Evolutionary conservation across 2,329 filamentous ascomycete genomes (phyloP), one percentile per base, ranked within the genome.

Genomic region (Aurifilum marmelostoma): DNA sequence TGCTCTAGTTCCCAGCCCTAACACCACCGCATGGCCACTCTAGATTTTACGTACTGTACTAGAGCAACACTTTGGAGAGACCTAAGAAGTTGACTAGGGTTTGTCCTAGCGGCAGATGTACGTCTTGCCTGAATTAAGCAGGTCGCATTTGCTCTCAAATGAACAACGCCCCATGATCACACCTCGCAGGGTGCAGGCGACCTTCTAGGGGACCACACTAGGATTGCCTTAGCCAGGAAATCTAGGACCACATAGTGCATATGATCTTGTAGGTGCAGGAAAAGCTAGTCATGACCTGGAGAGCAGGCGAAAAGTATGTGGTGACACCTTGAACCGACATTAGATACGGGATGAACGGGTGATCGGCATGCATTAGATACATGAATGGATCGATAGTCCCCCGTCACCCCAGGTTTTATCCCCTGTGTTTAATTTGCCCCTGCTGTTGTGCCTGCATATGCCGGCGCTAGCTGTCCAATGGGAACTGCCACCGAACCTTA

Each of bases 381-480:
- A 34, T 39, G 4, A 18, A 29, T n/a, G 34, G 5, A 21, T 43
- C 34, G 62, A 64, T 54, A 64, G 43, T 32, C 18, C 29, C 4
- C 63, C n/a, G 24, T 18, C 12, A 37, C 63, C 63, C 52, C 32
- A 27, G 52, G 39, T 58, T 58, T 56, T 29, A 27, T 29, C 27
- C 37, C 37, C 50, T 29, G 52, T 43, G 47, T 59, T 58, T 65
- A 58, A 65, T 65, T 65, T 65, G 41, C 50, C 52, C 37, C 52
- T 39, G 14, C 34, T 39, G 63, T 24, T 41, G 63, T 59, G 59
- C 63, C 63, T 65, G 63, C 63, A 65, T 65, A 58, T 65, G 63
- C 52, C 54, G 50, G 63, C 37, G 37, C 34, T 43, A 58, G 37
- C 27, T 21, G 24, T 37, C 63, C 63, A 65, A 65, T 65, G n/a